A percentile compares a stretch with the other conserved stretches of the same genome.
Conservation (phyloP, 768 basidiomycete species). For the Mrakia frigida region DNA sequence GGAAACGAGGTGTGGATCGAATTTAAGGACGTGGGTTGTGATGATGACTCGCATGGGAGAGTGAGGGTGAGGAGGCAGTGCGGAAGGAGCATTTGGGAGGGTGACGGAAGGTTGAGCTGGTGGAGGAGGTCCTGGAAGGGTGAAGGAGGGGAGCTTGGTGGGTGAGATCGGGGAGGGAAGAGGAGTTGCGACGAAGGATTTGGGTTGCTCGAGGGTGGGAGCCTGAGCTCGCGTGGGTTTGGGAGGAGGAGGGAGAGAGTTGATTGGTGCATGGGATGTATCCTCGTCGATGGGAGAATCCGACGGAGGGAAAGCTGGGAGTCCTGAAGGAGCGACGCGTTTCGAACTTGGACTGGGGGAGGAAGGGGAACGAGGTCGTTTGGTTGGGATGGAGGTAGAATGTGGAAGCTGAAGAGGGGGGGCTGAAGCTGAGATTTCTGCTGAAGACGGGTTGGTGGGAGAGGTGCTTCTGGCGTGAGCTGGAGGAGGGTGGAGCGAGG, state of each 20-base stretch:
- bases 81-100: not conserved
- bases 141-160: not conserved
- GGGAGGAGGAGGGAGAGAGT: no score
- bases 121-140: not conserved
- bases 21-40: not conserved
- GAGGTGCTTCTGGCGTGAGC: not conserved
- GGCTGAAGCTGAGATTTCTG: not conserved
- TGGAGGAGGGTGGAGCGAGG: not conserved
- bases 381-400: no score
- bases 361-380: no score
- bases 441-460: not conserved
- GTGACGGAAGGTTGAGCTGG: not conserved
- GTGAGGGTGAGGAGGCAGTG: not conserved
- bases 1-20: not conserved
- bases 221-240: no score
- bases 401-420: not conserved
- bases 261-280: no score
- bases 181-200: not conserved
- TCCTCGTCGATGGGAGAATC: no score
- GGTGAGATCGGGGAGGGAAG: not conserved
- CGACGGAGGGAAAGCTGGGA: no score
- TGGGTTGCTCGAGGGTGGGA: not conserved
- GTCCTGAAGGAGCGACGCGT: no score
- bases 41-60: not conserved
- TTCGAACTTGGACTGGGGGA: no score